Conservation (phyloP, 768 basidiomycete genomes). For the Tephrocybe sp. region DNA sequence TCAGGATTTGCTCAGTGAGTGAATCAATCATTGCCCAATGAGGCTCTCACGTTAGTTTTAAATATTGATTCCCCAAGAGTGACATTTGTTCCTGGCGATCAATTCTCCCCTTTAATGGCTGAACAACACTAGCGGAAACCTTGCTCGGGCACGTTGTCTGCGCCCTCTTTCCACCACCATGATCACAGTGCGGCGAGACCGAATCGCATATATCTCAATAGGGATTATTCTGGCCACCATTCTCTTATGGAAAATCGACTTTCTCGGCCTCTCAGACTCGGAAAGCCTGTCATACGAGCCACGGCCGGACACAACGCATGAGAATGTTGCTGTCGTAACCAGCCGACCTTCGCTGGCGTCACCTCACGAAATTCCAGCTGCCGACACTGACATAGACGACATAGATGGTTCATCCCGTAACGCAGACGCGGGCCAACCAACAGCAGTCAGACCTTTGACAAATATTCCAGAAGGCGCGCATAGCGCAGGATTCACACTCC, state of each 20-base stretch:
- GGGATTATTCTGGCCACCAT: neutral
- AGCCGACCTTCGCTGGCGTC: too few species aligned
- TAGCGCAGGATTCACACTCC: constrained; percentile 70
- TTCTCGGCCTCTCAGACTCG: neutral
- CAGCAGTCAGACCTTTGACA: constrained; percentile 16
- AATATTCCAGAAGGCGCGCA: constrained; percentile 34
- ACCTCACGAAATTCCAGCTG: too few species aligned
- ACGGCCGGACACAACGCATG: neutral
- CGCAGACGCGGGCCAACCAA: neutral
- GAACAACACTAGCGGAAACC: too few species aligned
- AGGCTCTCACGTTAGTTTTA: too few species aligned
- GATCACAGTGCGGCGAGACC: constrained; percentile 11
- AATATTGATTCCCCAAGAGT: too few species aligned
- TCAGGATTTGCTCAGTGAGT: too few species aligned
- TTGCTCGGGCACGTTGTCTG: too few species aligned
- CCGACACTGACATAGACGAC: neutral
- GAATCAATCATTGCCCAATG: too few species aligned
- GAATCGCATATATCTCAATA: constrained; percentile 1
- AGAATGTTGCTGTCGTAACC: neutral
- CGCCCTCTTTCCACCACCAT: neutral
- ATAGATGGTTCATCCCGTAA: neutral
- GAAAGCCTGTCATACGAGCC: neutral
- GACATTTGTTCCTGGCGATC: too few species aligned
- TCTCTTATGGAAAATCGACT: constrained; percentile 11
- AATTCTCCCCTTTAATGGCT: too few species aligned